Evolutionary conservation across 164 flowering plant genomes (phyloP).

Genomic region (Euptelea pleiosperma): DNA sequence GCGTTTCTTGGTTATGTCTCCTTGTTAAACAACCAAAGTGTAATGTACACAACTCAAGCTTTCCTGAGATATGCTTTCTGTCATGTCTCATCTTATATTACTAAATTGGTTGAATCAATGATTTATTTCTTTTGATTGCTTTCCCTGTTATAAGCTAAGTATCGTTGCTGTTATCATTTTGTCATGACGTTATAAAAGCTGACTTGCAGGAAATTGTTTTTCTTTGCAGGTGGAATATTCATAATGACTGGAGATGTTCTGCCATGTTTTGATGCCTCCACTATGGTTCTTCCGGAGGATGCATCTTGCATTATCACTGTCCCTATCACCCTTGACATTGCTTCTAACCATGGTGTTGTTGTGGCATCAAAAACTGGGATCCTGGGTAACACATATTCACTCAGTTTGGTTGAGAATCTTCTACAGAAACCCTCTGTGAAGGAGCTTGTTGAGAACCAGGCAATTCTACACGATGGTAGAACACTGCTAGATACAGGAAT

Average conservation of each 20-base stretch:
- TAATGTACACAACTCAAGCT: too few relatives aligned
- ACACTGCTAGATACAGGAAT: slow-evolving; percentile 95
- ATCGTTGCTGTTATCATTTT: not conserved
- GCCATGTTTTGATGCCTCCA: slow-evolving; percentile 91
- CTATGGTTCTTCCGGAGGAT: slow-evolving; percentile 76
- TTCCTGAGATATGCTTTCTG: too few relatives aligned
- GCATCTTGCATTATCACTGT: slow-evolving; percentile 90
- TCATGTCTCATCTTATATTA: too few relatives aligned
- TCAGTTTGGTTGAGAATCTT: slow-evolving; percentile 74
- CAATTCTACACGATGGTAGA: slow-evolving; percentile 89
- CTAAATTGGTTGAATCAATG: too few relatives aligned
- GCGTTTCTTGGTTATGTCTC: too few relatives aligned
- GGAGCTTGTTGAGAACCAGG: slow-evolving; percentile 69
- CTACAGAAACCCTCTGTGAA: slow-evolving; percentile 79
- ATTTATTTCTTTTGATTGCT: not conserved
- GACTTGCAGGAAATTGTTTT: not conserved
- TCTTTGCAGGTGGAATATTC: slow-evolving; percentile 79
- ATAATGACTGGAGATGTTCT: slow-evolving; percentile 99
- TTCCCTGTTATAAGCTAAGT: not conserved
- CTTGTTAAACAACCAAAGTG: too few relatives aligned
- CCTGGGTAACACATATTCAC: slow-evolving; percentile 30
- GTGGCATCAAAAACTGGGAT: slow-evolving; percentile 64
- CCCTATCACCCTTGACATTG: slow-evolving; percentile 93
- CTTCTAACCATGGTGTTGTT: slow-evolving; percentile 96
- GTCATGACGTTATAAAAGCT: not conserved